Evolutionary conservation across 2,329 filamentous ascomycete species (phyloP).

Genomic region (Diaporthe destruens): DNA sequence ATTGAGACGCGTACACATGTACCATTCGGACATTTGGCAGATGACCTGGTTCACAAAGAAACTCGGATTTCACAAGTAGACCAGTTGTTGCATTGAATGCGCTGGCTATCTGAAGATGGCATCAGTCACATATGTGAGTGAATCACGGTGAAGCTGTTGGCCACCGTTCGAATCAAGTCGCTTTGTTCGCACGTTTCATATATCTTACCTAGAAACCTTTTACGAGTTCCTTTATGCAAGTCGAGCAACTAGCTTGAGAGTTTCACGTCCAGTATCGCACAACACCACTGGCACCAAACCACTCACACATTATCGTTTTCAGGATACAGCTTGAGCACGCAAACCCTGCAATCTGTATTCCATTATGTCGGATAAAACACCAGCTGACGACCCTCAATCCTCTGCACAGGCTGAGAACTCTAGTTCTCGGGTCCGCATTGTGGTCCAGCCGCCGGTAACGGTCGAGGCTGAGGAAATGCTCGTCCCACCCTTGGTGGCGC

Average conservation of each 20-base stretch:
- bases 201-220: neutral
- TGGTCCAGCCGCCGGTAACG: constrained; percentile 27
- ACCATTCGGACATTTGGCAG: neutral
- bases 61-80: neutral
- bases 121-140: constrained; percentile 1
- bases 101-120: neutral
- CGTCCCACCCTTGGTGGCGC: constrained; percentile 37
- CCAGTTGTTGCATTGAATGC: neutral
- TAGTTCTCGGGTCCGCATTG: constrained; percentile 28
- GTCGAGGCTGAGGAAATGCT: constrained; percentile 17
- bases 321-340: neutral
- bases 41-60: neutral
- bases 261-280: neutral
- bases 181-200: neutral
- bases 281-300: neutral
- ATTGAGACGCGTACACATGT: too few relatives aligned
- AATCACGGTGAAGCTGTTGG: neutral
- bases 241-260: neutral
- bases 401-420: neutral
- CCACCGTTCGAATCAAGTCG: neutral
- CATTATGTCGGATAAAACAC: neutral
- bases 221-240: neutral
- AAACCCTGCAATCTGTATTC: neutral
- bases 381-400: neutral
- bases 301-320: neutral